Conservation (phyloP, 2,329 filamentous ascomycete genomes). For the Trichoderma atrobrunneum region DNA sequence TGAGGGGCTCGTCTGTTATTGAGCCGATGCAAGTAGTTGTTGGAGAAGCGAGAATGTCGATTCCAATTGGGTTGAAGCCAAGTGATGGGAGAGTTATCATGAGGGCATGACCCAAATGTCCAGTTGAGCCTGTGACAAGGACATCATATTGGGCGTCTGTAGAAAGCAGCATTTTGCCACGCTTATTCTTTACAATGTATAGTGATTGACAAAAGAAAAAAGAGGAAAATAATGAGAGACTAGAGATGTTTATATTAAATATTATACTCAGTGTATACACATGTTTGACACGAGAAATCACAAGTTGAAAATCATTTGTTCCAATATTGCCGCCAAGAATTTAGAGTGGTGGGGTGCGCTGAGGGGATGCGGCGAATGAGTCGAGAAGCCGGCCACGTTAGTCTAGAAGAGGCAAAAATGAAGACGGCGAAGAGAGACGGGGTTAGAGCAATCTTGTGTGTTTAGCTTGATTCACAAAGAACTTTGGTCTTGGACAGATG, state of each 20-base stretch:
- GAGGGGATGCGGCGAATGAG: conserved; percentile 9
- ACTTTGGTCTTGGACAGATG: neutral
- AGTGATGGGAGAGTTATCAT: conserved; percentile 41
- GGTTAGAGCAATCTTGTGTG: neutral
- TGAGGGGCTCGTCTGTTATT: conserved; percentile 36
- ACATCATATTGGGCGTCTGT: conserved; percentile 29
- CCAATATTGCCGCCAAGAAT: neutral
- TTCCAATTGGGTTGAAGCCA: conserved; percentile 42
- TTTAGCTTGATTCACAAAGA: neutral
- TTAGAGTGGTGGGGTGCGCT: neutral
- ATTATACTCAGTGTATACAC: neutral
- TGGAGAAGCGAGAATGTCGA: conserved; percentile 41
- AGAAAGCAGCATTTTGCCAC: neutral
- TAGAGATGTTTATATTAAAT: neutral
- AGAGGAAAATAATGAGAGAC: neutral
- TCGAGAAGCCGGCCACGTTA: neutral
- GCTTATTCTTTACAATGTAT: neutral
- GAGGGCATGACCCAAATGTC: conserved; percentile 45
- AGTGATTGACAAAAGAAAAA: neutral
- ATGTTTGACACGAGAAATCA: neutral
- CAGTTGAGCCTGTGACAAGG: conserved; percentile 47
- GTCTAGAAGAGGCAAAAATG: neutral
- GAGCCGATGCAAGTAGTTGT: conserved; percentile 39
- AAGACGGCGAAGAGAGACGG: neutral
- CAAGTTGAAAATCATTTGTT: neutral